A percentile compares a stretch with the other conserved stretches of the same genome.
phyloP scores from a whole-genome alignment of 2,329 filamentous ascomycete species.

The Fusarium sp. region DNA sequence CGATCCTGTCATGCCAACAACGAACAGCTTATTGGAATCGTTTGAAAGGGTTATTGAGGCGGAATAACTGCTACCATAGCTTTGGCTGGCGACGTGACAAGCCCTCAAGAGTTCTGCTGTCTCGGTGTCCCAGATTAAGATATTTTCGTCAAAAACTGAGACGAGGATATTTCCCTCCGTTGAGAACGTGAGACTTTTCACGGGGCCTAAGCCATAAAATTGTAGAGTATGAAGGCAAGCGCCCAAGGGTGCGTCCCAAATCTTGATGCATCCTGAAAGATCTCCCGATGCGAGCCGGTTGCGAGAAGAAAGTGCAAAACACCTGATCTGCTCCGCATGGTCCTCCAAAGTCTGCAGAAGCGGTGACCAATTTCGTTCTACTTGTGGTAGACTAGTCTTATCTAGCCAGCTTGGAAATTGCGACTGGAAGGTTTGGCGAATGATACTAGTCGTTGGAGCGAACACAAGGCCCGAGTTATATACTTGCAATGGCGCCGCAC shows the following conservation, averaged over 20 bases:
- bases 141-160: background rate
- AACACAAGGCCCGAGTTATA: slow-evolving; percentile 45
- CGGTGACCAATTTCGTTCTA: slow-evolving; percentile 31
- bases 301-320: slow-evolving; percentile 6
- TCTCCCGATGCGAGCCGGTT: slow-evolving; percentile 8
- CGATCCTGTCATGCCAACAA: background rate
- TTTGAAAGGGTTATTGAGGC: background rate
- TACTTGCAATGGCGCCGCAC: slow-evolving; percentile 41
- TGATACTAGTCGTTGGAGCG: slow-evolving; percentile 34
- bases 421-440: slow-evolving; percentile 19
- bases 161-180: background rate
- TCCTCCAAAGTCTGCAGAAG: slow-evolving; percentile 30
- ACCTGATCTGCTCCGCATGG: background rate
- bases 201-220: background rate
- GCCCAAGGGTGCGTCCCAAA: slow-evolving; percentile 6
- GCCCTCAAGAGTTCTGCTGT: background rate
- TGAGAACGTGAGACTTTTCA: background rate
- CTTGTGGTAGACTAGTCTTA: background rate
- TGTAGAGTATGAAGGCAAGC: background rate
- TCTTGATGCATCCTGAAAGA: background rate
- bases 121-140: background rate
- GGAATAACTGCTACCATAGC: background rate
- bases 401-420: slow-evolving; percentile 34
- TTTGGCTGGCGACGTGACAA: no score
- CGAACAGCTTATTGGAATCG: background rate